Base-by-base conservation (phyloP, 2,329 filamentous ascomycete species). In the Boeremia exigua region DNA sequence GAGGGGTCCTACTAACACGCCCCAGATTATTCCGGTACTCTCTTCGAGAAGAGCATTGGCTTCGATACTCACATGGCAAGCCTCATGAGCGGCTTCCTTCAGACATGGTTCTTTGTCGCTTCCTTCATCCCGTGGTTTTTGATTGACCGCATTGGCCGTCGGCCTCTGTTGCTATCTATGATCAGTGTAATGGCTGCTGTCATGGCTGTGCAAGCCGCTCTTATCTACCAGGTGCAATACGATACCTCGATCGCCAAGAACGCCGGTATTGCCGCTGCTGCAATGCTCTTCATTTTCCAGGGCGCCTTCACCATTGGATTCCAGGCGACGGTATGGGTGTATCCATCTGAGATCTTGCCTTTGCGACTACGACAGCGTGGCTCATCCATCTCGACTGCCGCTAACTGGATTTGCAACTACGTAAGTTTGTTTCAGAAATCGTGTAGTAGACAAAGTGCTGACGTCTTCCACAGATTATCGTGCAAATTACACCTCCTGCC, bases 401-500 rank as follows among this genome's bases (percentile, higher is more conserved):
- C 56, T 10, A 59, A 59, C 48, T 59, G 48, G 56, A 45, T 56
- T 11, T 56, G 56, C 10, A 59, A 56, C 27, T 59, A 59, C 45
- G 56, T 58, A 32, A 51, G 55, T 48, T 4, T 1, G 11, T 2
- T 14, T 6, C 8, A 4, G 2, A 32, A 32, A 14, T 17, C 6
- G 10, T 23, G 14, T 12, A 12, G 33, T 12, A 14, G 14, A 37
- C 23, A 12, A 3, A 29, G 11, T 6, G 19, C 51, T 54, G n/a
- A 54, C 11, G 19, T 3, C 4, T 17, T 23, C 10, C 11, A 27
- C 27, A 59, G 53, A 54, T 58, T 27, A 58, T 60, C 27, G 58
- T 58, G 0, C 50, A 56, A 65, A 75, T 78, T 25, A 77, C 76
- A 2, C 77, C 77, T 0, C 61, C 79, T 25, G 70, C 73, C 53